Evolutionary conservation across 2,329 filamentous ascomycete species (phyloP).

Genomic region (Paecilomyces variotii): DNA sequence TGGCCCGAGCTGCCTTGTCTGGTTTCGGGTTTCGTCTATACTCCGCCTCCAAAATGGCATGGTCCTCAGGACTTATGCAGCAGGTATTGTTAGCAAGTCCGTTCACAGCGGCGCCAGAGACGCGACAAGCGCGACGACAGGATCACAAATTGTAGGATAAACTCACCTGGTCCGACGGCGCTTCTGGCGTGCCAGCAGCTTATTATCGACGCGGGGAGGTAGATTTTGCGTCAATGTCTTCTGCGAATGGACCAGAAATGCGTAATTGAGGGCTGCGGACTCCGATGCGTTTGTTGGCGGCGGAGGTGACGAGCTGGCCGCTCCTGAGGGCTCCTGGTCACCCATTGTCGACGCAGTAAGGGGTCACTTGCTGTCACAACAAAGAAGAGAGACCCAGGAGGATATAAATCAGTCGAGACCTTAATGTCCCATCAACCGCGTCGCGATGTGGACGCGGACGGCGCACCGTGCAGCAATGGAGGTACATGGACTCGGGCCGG

Average conservation of each 20-base stretch:
- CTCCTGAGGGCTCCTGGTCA: conserved; percentile 24
- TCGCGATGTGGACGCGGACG: neutral
- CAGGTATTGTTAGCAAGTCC: conserved; percentile 7
- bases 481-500: neutral
- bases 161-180: conserved; percentile 54
- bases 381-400: conserved; percentile 6
- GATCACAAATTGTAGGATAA: neutral
- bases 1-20: conserved; percentile 77
- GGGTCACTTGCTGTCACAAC: conserved; percentile 8
- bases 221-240: conserved; percentile 49
- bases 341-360: conserved; percentile 22
- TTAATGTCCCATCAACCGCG: neutral
- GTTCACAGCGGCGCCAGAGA: neutral
- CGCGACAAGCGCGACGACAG: neutral
- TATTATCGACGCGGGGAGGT: conserved; percentile 52
- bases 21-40: conserved; percentile 82
- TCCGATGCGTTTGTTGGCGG: conserved; percentile 24
- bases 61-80: conserved; percentile 66
- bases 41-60: conserved; percentile 76
- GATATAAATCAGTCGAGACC: conserved; percentile 6
- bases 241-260: conserved; percentile 54
- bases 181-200: conserved; percentile 52
- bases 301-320: conserved; percentile 24
- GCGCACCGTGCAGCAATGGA: neutral
- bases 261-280: conserved; percentile 34